Evolutionary conservation across 768 basidiomycete genomes (phyloP).

Genomic region (Infundibulicybe gibba): DNA sequence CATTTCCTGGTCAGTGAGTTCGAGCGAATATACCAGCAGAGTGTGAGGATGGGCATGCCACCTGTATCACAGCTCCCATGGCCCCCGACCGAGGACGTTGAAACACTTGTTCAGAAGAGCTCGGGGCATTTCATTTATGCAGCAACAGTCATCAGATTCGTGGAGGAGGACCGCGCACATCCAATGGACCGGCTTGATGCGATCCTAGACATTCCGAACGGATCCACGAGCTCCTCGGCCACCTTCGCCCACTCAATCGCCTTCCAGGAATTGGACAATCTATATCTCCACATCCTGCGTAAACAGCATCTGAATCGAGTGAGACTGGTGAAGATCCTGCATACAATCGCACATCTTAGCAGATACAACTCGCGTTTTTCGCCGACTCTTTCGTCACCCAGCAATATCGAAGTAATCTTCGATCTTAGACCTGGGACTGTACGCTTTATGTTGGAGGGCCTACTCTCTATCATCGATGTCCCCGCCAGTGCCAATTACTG

Average conservation of each 20-base stretch:
- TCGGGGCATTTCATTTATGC: constrained; percentile 7
- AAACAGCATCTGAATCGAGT: no score
- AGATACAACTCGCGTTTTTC: no score
- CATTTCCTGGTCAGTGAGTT: no score
- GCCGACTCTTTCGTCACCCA: constrained; percentile 2
- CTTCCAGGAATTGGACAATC: no score
- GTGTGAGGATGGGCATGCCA: no score
- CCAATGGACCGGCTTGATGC: constrained; percentile 4
- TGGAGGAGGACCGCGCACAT: constrained; percentile 6
- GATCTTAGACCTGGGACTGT: no score
- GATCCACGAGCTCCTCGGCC: not conserved
- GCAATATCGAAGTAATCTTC: constrained; percentile 1
- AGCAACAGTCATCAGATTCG: constrained; percentile 6
- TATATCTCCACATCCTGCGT: no score
- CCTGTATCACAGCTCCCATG: no score
- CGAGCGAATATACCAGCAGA: no score
- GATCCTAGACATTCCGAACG: not conserved
- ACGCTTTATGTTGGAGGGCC: constrained; percentile 1
- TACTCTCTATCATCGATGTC: constrained; percentile 7
- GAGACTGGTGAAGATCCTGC: constrained; percentile 1
- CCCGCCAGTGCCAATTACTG: not conserved
- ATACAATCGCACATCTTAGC: no score
- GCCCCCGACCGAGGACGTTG: not conserved
- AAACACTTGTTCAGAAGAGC: constrained; percentile 1
- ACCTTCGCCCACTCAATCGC: not conserved